A percentile compares a stretch with the other conserved stretches of the same genome.
Conservation (phyloP, 495 filamentous ascomycete genomes). For the Trypethelium eluteriae region DNA sequence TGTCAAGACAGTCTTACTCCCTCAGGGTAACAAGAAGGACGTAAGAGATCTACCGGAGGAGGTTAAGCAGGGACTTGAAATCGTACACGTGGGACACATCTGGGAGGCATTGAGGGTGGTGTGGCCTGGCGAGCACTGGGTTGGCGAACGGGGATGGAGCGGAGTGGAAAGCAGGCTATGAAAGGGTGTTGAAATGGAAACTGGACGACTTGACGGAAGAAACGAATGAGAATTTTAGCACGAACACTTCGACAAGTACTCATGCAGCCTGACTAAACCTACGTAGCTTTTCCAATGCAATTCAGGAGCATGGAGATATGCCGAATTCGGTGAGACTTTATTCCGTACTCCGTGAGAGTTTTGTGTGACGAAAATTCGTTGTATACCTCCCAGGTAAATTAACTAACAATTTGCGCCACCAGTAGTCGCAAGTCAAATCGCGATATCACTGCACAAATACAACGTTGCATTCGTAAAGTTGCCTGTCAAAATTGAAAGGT, state of each 20-base stretch:
- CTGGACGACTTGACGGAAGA: not conserved
- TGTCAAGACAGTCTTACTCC: slow-evolving; percentile 88
- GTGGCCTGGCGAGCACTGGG: slow-evolving; percentile 80
- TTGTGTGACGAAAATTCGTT: not conserved
- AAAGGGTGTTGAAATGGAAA: slow-evolving; percentile 22
- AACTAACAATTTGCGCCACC: not conserved
- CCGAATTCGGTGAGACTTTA: not conserved
- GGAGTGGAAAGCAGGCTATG: slow-evolving; percentile 57
- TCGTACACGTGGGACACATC: slow-evolving; percentile 83
- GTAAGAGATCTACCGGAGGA: slow-evolving; percentile 86
- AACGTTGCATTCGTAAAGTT: not conserved
- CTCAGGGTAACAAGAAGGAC: slow-evolving; percentile 84
- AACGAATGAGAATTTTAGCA: not conserved
- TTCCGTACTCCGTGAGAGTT: not conserved
- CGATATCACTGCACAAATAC: too few species aligned
- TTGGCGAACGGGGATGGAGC: slow-evolving; percentile 56
- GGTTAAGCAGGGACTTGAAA: slow-evolving; percentile 78
- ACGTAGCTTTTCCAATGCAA: too few species aligned
- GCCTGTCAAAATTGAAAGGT: not conserved
- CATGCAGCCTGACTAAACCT: too few species aligned
- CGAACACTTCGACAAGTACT: too few species aligned
- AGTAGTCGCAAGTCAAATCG: not conserved
- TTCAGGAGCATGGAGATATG: not conserved
- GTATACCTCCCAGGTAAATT: not conserved
- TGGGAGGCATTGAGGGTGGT: slow-evolving; percentile 79